These are phyloP conservation scores for Trypanosoma vivax DNA, from an alignment of 208 protist genomes.

Conservation along the genomic window DNA sequence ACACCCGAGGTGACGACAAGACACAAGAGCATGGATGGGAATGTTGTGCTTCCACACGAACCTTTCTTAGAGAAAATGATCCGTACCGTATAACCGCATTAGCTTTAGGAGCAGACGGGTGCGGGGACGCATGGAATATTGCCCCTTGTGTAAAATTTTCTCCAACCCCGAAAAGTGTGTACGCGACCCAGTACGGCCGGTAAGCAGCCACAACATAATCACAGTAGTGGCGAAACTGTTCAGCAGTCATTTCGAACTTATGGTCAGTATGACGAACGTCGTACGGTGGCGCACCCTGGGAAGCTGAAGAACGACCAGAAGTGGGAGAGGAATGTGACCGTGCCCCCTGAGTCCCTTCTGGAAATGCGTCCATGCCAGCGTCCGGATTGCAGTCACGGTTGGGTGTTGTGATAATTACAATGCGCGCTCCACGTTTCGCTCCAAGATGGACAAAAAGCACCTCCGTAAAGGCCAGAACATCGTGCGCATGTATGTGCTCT, in stretches of 20 bases:
- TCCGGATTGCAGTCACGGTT: slow-evolving; percentile 39
- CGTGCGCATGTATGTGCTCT: slow-evolving; percentile 38
- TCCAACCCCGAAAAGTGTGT: slow-evolving; percentile 30
- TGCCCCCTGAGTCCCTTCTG: no score
- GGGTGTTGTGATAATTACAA: slow-evolving; percentile 49
- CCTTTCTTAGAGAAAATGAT: neutral
- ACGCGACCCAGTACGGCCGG: slow-evolving; percentile 20
- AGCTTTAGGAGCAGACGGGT: neutral
- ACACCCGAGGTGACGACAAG: no score
- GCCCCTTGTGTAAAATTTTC: slow-evolving; percentile 44
- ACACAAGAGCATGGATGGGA: no score
- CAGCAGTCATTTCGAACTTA: slow-evolving; percentile 49
- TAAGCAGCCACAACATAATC: slow-evolving; percentile 33
- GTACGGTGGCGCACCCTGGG: neutral
- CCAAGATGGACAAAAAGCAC: slow-evolving; percentile 33
- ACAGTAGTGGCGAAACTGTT: slow-evolving; percentile 39
- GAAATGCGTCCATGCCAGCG: neutral
- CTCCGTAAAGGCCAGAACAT: slow-evolving; percentile 41
- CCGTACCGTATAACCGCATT: neutral
- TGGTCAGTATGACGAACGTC: slow-evolving; percentile 31
- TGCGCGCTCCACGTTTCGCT: slow-evolving; percentile 15
- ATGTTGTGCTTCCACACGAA: neutral
- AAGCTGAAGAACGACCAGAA: no score
- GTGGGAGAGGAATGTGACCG: no score
- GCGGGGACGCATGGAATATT: slow-evolving; percentile 21